Conservation (phyloP, 257 asterid species). For the Solanum pennellii region DNA sequence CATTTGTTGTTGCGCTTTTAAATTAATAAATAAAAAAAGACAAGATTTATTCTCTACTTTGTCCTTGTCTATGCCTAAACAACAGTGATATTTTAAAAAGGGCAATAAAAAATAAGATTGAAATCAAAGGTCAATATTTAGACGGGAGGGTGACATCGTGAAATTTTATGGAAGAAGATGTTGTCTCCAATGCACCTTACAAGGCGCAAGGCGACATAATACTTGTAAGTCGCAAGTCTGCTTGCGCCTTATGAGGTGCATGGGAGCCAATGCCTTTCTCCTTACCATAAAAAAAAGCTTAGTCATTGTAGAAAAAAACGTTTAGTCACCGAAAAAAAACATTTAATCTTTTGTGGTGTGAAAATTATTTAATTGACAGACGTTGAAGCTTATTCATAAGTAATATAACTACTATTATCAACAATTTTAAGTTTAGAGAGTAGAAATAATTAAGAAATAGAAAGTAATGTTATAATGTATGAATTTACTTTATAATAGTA, state of each 20-base stretch:
- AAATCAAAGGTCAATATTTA: too few relatives aligned
- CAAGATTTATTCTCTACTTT: neutral
- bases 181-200: neutral
- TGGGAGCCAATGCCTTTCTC: accelerated
- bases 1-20: neutral
- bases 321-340: neutral
- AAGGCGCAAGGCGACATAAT: neutral
- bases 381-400: neutral
- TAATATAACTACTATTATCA: neutral
- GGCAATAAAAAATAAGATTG: accelerated
- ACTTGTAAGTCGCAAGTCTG: neutral
- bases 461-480: neutral
- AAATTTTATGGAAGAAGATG: neutral
- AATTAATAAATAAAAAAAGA: neutral
- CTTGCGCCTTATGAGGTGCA: neutral
- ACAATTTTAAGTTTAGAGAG: neutral
- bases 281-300: too few relatives aligned
- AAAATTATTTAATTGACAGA: too few relatives aligned
- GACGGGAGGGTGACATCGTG: too few relatives aligned
- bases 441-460: neutral
- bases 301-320: neutral
- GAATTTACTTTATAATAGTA: neutral
- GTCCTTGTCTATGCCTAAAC: neutral
- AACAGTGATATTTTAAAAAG: neutral
- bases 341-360: neutral